Evolutionary conservation across 495 filamentous ascomycete species (phyloP), one percentile per base, ranked within the genome.

Genomic region (Podospora anserina): DNA sequence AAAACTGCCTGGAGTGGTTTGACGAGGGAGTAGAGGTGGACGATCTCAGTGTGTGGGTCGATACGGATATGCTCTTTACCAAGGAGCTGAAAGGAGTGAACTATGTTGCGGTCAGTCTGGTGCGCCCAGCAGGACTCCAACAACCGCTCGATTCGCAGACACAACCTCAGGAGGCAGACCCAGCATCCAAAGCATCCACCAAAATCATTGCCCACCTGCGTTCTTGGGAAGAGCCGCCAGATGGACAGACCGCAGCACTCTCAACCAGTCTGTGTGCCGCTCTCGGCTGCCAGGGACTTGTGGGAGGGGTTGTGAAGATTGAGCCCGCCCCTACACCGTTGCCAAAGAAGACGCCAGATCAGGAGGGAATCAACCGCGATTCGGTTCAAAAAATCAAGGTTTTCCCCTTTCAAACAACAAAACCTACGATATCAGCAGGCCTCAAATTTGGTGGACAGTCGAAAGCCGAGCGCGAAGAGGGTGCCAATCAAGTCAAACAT

Each of bases 371-470:
- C 44, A 61, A 66, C 27, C 73, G 72, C 11, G 75, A 76, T 49
- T 71, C 78, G 9, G 69, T 78, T 0, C 78, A 83, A 59, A 83
- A 82, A 68, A 75, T 99, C 19, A 95, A 91, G 68, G 78, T 98
- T 0, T 91, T 88, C 70, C 96, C 95, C 0, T 97, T 97, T 70
- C 78, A 85, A 9, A 78, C 83, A 2, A 79, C 86, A 30, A 76
- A 78, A 2, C 76, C 81, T 18, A 86, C 85, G 64, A 79, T 85
- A 26, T 81, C 81, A 18, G 84, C 87, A 53, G 90, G 91, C 0
- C 80, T 98, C 20, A 93, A 90, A 74, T 97, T 97, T 74, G 96
- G 96, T 5, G 91, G 92, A 6, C 92, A 96, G 68, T 91, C 91
- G 7, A 91, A 90, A 66, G 85, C 88, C 9, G 90, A 93, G 70